Evolutionary conservation across 768 basidiomycete genomes (phyloP), one percentile per base, ranked within the genome.

Genomic region (Collybiopsis confluens): DNA sequence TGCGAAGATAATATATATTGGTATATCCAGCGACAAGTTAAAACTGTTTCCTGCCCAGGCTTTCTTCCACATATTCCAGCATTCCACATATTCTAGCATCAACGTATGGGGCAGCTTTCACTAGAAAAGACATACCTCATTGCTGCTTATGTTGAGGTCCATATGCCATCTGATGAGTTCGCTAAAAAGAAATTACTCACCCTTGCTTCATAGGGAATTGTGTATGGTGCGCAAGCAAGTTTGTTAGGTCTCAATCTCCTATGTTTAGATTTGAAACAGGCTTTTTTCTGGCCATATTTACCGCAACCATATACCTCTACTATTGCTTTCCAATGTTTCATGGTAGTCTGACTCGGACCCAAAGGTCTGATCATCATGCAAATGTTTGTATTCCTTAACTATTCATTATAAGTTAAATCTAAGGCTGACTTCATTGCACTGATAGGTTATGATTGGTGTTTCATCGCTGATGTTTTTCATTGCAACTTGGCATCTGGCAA

Each of bases 71-170:
- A n/a, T n/a, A n/a, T n/a, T n/a, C n/a, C n/a, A n/a, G n/a, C n/a
- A n/a, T n/a, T n/a, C n/a, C n/a, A n/a, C n/a, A n/a, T n/a, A n/a
- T n/a, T n/a, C n/a, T n/a, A n/a, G n/a, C n/a, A n/a, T n/a, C n/a
- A n/a, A n/a, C n/a, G n/a, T n/a, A 54, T 54, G 52, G 52, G 28
- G 18, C 59, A 62, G 21, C 55, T 57, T 20, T 58, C 62, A 1
- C 48, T 61, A 10, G 56, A 57, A 24, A 54, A 59, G 24, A 53
- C 58, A 1, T 60, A 61, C 26, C 47, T 62, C 5, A 51, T 61
- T 33, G 61, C 61, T 21, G 42, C 61, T 4, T 59, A 56, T 55
- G 23, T 61, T 9, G 62, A 62, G 60, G 62, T 62, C 15, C 11
- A 50, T 33, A 38, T 26, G 37, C 20, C 6, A 10, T 9, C 1